Evolutionary conservation across 805 yeast genomes (phyloP), one percentile per base, ranked within the genome.

Genomic region (Candida fluviatilis): DNA sequence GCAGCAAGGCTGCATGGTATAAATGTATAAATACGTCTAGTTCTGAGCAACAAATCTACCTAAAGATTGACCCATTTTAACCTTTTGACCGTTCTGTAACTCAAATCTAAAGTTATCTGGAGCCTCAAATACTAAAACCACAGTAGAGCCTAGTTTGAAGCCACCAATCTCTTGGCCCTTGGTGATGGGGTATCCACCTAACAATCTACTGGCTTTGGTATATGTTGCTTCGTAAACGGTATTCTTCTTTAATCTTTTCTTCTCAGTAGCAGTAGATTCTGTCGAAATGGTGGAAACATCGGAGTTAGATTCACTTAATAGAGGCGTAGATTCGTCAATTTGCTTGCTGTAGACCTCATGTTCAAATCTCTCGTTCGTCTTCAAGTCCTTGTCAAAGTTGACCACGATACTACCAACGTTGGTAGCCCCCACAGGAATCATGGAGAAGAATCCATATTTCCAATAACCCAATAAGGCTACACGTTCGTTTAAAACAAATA

Each of bases 361-460:
- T 57, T 78, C 82, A 49, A 78, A 80, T 32, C 74, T 71, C 23
- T 79, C 81, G 59, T 93, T 93, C 11, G 99, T 93, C 27, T 82
- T 75, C 54, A 93, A 75, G 53, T 86, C 90, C 63, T 83, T 82
- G 62, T 93, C 99, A 54, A 93, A 93, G 56, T 90, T 88, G 48
- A 93, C 74, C 42, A 84, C 81, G 48, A 93, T 93, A 52, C 95
- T 84, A 4, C 99, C 99, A 21, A 93, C 99, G 63, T 93, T 93
- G 2, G 99, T 93, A 17, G 99, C 99, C 11, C 99, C 99, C 10
- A 93, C 99, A 0, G 99, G 97, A 1, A 96, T 91, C 99, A 93
- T 93, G 47, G 95, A 83, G 66, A 93, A 93, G 52, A 93, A 93
- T 0, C 99, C 99, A 58, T 93, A 76, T 57, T 84, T 86, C 99